phyloP scores from a whole-genome alignment of 352 stramenopile species.

The Globisporangium orthogonon region DNA sequence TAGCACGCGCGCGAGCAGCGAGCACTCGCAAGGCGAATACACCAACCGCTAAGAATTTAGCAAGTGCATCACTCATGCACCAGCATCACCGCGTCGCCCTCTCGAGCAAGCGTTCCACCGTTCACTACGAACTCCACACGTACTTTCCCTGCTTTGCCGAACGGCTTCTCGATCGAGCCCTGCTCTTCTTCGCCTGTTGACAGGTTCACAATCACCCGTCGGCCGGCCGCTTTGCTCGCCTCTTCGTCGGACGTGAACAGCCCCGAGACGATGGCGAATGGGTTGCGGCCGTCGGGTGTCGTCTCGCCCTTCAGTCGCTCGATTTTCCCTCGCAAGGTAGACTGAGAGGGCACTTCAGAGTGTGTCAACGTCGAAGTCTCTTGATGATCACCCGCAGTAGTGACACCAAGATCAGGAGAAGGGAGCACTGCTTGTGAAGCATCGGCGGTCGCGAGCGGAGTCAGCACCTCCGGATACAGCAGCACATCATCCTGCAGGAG shows the following conservation, averaged over 20 bases:
- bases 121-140: conserved; percentile 36
- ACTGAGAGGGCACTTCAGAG: neutral
- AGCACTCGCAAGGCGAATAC: neutral
- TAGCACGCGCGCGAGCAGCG: too few relatives aligned
- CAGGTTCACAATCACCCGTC: conserved; percentile 21
- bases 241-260: conserved; percentile 45
- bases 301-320: conserved; percentile 73
- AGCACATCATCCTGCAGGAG: conserved; percentile 36
- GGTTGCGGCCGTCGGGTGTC: conserved; percentile 48
- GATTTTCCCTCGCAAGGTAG: conserved; percentile 20
- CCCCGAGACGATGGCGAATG: conserved; percentile 48
- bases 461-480: conserved; percentile 46
- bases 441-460: neutral
- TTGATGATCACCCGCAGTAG: neutral
- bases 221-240: conserved; percentile 24
- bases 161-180: conserved; percentile 59
- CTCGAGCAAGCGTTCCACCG: conserved; percentile 40
- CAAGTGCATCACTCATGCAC: neutral
- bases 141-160: conserved; percentile 75
- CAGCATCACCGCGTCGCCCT: conserved; percentile 22
- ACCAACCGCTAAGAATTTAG: neutral
- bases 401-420: too few relatives aligned
- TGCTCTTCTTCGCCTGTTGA: conserved; percentile 13
- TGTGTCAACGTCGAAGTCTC: neutral
- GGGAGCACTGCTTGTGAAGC: neutral